Evolutionary conservation across 2,329 filamentous ascomycete species (phyloP).

Genomic region (Davidsoniella eucalypti): DNA sequence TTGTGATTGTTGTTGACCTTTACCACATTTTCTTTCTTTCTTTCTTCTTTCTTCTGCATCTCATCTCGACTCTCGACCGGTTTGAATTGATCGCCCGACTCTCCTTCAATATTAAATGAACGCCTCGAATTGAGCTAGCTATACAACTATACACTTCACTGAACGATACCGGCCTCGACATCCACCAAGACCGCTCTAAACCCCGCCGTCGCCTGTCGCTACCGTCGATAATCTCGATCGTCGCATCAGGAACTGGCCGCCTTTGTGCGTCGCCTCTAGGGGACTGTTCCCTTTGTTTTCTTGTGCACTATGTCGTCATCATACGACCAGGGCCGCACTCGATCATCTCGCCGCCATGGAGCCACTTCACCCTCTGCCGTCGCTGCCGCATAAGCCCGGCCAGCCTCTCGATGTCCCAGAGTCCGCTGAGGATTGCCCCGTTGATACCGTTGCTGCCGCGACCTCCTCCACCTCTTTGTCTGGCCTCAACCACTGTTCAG

Average conservation of each 20-base stretch:
- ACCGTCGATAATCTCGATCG: slow-evolving; percentile 3
- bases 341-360: slow-evolving; percentile 12
- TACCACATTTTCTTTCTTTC: slow-evolving; percentile 1
- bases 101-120: not conserved
- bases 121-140: not conserved
- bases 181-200: not conserved
- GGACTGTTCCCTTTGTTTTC: slow-evolving; percentile 6
- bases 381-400: slow-evolving; percentile 13
- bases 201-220: not conserved
- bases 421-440: not conserved
- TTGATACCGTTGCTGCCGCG: slow-evolving; percentile 1
- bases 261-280: slow-evolving; percentile 9
- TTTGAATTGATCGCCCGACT: not conserved
- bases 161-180: not conserved
- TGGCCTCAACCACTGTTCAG: not conserved
- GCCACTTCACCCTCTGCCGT: slow-evolving; percentile 13
- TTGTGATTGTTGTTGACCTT: not conserved
- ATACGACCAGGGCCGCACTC: slow-evolving; percentile 12
- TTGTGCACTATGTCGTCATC: slow-evolving; percentile 13
- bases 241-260: slow-evolving; percentile 6
- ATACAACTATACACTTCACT: not conserved
- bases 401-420: slow-evolving; percentile 10
- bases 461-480: not conserved
- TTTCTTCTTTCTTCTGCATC: not conserved
- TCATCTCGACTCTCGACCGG: not conserved